Percentiles rank a stretch among this genome's conserved stretches.
Evolutionary conservation across 306 rosid species (phyloP).

Genomic region (Hippophae rhamnoides): DNA sequence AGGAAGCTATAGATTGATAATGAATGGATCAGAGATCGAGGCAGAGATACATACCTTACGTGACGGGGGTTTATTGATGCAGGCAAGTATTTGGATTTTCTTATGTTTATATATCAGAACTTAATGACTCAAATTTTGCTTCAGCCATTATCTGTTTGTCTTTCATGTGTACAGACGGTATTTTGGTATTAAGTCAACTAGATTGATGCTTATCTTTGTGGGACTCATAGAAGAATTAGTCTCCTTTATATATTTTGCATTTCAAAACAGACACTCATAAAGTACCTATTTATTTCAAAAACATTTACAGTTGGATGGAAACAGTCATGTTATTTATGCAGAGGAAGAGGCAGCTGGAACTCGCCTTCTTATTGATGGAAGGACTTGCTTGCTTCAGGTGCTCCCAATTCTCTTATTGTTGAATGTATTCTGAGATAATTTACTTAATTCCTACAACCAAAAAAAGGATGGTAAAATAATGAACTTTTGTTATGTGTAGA

Average conservation of each 20-base stretch:
- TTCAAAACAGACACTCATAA: constrained; percentile 14
- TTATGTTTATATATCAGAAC: neutral
- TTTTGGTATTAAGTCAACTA: no score
- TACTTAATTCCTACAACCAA: neutral
- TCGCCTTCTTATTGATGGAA: constrained; percentile 97
- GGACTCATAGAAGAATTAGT: neutral
- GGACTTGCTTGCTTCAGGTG: constrained; percentile 99
- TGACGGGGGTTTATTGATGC: constrained; percentile 97
- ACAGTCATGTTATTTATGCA: constrained; percentile 91
- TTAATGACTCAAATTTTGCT: neutral
- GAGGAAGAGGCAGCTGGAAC: constrained; percentile 99
- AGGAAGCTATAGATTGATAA: constrained; percentile 68
- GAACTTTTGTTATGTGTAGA: constrained; percentile 43
- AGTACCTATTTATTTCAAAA: neutral
- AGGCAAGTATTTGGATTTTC: constrained; percentile 54
- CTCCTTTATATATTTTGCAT: neutral
- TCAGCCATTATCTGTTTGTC: neutral
- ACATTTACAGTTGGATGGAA: constrained; percentile 76
- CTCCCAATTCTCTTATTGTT: constrained; percentile 16
- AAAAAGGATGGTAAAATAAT: constrained; percentile 18
- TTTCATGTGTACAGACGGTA: neutral
- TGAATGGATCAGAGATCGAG: constrained; percentile 76
- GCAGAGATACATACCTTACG: constrained; percentile 98
- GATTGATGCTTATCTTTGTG: neutral
- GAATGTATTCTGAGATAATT: neutral